Conservation (phyloP, 2,329 filamentous ascomycete genomes). For the Talaromyces sp. region DNA sequence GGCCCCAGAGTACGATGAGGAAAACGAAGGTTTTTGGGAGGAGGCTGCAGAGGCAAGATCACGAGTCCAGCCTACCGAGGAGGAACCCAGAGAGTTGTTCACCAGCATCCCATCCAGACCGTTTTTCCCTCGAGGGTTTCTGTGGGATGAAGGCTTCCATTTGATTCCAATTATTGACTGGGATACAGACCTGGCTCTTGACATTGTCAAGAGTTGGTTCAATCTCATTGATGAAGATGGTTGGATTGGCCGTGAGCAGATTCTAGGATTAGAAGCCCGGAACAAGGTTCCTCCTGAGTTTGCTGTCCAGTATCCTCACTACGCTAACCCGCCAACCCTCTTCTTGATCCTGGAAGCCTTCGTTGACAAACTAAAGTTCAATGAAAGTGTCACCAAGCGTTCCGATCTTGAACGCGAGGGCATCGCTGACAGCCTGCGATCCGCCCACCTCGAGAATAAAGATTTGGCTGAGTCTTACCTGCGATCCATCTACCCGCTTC, state of each 20-base stretch:
- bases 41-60: constrained; percentile 75
- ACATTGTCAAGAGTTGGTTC: constrained; percentile 94
- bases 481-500: constrained; percentile 72
- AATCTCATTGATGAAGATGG: constrained; percentile 93
- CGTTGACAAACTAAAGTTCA: constrained; percentile 65
- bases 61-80: constrained; percentile 61
- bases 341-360: constrained; percentile 85
- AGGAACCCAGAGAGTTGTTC: constrained; percentile 83
- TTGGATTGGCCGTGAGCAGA: constrained; percentile 96
- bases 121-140: constrained; percentile 93
- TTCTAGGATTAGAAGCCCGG: constrained; percentile 82
- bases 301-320: constrained; percentile 92
- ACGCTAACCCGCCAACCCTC: constrained; percentile 92
- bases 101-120: constrained; percentile 87
- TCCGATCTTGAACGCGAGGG: constrained; percentile 18
- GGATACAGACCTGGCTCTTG: constrained; percentile 80
- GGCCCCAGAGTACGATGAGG: constrained; percentile 89
- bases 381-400: constrained; percentile 24
- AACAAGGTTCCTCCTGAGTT: constrained; percentile 94
- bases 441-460: constrained; percentile 61
- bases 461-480: constrained; percentile 67
- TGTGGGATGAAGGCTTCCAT: constrained; percentile 98
- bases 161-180: constrained; percentile 86
- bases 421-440: constrained; percentile 48
- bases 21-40: constrained; percentile 92